Conservation (phyloP, 2,329 filamentous ascomycete species). For the Dactylella cylindrospora region DNA sequence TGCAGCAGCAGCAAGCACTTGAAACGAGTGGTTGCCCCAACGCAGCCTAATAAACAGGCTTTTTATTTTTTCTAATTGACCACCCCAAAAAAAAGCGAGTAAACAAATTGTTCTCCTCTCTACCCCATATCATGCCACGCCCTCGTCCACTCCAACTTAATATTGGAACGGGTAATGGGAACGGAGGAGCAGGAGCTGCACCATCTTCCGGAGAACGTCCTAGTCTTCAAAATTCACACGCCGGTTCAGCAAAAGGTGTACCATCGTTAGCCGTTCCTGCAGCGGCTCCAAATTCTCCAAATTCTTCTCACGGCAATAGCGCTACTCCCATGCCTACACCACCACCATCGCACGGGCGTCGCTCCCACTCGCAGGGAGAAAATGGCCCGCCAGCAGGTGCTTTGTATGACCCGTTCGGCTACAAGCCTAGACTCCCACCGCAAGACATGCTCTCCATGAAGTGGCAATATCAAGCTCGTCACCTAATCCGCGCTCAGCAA, state of each 20-base stretch:
- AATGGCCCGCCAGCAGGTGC: constrained; percentile 33
- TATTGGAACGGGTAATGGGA: constrained; percentile 24
- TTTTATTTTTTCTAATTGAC: no score
- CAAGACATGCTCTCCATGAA: constrained; percentile 42
- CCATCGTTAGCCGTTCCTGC: constrained; percentile 1
- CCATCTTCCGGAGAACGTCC: constrained; percentile 24
- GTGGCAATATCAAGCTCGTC: constrained; percentile 41
- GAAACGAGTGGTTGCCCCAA: constrained; percentile 27
- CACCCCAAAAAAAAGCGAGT: no score
- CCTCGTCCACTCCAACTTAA: constrained; percentile 34
- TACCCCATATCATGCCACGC: constrained; percentile 31
- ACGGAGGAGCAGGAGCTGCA: background rate
- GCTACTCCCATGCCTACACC: constrained; percentile 42
- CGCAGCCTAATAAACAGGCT: constrained; percentile 42
- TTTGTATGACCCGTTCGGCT: constrained; percentile 40
- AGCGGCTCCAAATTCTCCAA: constrained; percentile 33
- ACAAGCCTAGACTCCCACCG: constrained; percentile 35
- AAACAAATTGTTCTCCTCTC: constrained; percentile 9
- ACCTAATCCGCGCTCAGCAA: constrained; percentile 40
- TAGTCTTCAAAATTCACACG: constrained; percentile 7
- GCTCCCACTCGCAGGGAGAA: constrained; percentile 33
- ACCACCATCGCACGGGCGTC: constrained; percentile 39
- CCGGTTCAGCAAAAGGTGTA: constrained; percentile 20
- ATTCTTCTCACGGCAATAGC: constrained; percentile 42
- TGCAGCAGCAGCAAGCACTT: constrained; percentile 16